Evolutionary conservation across 345 rosid species (phyloP), one percentile per base, ranked within the genome.

Genomic region (Salix caprea): DNA sequence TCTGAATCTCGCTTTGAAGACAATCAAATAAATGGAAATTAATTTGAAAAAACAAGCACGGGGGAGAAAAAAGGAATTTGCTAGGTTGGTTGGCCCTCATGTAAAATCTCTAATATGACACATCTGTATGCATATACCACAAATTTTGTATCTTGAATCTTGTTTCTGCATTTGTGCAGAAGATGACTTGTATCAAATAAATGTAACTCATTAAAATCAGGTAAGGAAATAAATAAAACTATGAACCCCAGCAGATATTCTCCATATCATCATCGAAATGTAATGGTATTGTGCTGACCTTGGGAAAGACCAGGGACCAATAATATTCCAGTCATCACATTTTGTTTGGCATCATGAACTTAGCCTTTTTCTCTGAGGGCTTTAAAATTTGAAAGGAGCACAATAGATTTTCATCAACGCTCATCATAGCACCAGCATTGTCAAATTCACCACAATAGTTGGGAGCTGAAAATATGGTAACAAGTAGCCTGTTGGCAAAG

Each of bases 341-440:
- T 87, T 92, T 92, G 78, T 91, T 86, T 40, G 89, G 77, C 90
- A 85, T 84, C 72, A 74, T 42, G 40, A 14, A 78, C 67, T 78
- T 82, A 21, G 79, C 60, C 36, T 82, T 82, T 58, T 60, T 78
- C 70, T 91, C 99, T 0, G 97, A 92, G 9, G 97, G 99, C 85
- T 91, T 95, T 76, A 95, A 85, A 88, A 93, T 93, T 86, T 93
- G 99, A 83, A 95, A 95, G 64, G 99, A 95, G 87, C 99, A 95
- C 91, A 88, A 89, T 80, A 93, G 82, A 84, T 89, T 87, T 73
- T 89, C 94, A 68, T 95, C 94, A 61, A 95, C 95, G 62, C 89
- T 90, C 99, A 95, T 95, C 97, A 93, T 86, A 3, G 99, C 97
- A 76, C 99, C 99, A 24, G 99, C 99, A 88, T 95, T 95, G 80